Base-by-base conservation (phyloP, 1,139 yeast genomes). In the Yamadazyma buinensis region DNA sequence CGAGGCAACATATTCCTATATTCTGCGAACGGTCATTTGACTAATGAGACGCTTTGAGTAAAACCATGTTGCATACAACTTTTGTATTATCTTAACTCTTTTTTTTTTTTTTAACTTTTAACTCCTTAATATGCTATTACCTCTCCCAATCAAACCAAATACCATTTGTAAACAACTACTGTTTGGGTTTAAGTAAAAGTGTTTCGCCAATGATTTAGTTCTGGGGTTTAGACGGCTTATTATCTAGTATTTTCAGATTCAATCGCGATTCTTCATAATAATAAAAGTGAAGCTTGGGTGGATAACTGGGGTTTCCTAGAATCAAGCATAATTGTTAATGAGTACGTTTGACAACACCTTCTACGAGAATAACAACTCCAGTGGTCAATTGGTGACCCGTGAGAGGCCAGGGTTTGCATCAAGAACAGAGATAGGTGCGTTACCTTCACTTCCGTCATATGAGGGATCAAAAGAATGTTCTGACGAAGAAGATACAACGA, bases 1-100 rank as follows among this genome's bases (percentile, higher is more conserved):
- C 65, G 74, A 59, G 69, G 87, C 90, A 76, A 84, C 86, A 84
- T 84, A 84, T 84, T 84, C 94, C 94, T 83, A 81, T 70, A 80
- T 92, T 75, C 84, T 82, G 80, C 86, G 88, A 71, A 83, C 47
- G 80, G 84, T 65, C 79, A 64, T 75, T 51, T 75, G 84, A 75
- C 86, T 75, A 46, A 64, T 83, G 48, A 34, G 74, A 78, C 80
- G 88, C 83, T 75, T 80, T 80, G 88, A 83, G 92, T 81, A 81
- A 82, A 83, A 82, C 90, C 88, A 82, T 82, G 84, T 80, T 76
- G 88, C 87, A 67, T 57, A 82, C 87, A 82, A 71, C 30, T 15
- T 30, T 10, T 22, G 20, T 29, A 11, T 8, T 12, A n/a, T 17
- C 19, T 17, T 7, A 5, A 5, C 7, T 17, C 5, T 5, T 5